Conservation (phyloP, 148 eudicot species). For the Polygonum aviculare region DNA sequence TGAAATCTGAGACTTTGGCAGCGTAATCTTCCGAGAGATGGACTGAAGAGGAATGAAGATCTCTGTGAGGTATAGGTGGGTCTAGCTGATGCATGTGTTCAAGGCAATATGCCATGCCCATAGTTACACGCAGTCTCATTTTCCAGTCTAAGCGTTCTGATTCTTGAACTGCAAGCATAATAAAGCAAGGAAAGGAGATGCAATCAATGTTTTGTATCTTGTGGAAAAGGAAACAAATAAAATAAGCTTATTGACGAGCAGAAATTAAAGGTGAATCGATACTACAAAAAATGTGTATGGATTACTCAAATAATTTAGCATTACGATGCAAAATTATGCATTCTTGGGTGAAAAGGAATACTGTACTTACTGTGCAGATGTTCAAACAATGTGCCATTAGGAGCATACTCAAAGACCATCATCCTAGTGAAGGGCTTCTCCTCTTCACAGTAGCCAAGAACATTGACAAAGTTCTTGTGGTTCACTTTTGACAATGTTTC, state of each 20-base stretch:
- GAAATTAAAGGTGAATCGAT: neutral
- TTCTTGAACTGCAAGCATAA: conserved; percentile 56
- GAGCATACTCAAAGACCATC: conserved; percentile 98
- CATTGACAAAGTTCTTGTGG: conserved; percentile 92
- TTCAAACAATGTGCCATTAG: conserved; percentile 94
- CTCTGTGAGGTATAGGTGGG: conserved; percentile 54
- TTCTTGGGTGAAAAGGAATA: neutral
- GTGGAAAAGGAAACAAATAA: neutral
- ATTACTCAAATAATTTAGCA: no score
- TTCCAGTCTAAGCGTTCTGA: conserved; percentile 89
- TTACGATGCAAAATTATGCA: no score
- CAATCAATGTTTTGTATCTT: neutral
- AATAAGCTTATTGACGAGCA: neutral
- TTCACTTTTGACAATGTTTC: conserved; percentile 72
- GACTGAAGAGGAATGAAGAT: conserved; percentile 61
- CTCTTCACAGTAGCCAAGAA: conserved; percentile 85
- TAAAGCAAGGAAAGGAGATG: neutral
- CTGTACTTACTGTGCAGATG: conserved; percentile 89
- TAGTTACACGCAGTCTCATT: conserved; percentile 55
- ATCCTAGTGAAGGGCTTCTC: conserved; percentile 85
- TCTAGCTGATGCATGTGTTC: conserved; percentile 71
- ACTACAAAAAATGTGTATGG: neutral
- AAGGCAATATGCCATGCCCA: conserved; percentile 89
- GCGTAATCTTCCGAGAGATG: conserved; percentile 93
- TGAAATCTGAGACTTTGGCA: conserved; percentile 79